These are phyloP conservation scores for Artemisia tridentata DNA, from an alignment of 129 eudicot genomes.

Conservation along the genomic window DNA sequence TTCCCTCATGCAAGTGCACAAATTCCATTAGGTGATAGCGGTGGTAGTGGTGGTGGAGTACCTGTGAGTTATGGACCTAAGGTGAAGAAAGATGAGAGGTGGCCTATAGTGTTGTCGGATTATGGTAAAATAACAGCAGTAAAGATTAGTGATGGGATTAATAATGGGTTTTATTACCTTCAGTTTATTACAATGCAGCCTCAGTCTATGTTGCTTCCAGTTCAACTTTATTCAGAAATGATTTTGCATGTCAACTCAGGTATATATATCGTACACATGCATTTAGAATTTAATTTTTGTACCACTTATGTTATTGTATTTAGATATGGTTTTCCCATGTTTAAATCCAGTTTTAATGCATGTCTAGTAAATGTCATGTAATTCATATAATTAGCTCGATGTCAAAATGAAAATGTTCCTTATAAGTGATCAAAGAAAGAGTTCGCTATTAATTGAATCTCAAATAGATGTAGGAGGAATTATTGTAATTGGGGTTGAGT, in stretches of 20 bases:
- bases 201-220: constrained; percentile 61
- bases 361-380: neutral
- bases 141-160: constrained; percentile 35
- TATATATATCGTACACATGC: constrained; percentile 12
- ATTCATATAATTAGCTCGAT: neutral
- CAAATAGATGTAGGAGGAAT: too few relatives aligned
- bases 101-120: constrained; percentile 40
- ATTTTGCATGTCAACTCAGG: constrained; percentile 74
- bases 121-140: constrained; percentile 59
- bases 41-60: neutral
- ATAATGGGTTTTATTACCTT: constrained; percentile 48
- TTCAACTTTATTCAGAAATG: constrained; percentile 59
- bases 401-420: too few relatives aligned
- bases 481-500: too few relatives aligned
- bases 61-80: constrained; percentile 20
- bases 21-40: neutral
- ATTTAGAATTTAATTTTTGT: neutral
- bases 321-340: neutral
- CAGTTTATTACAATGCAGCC: constrained; percentile 67
- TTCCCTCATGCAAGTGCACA: constrained; percentile 17
- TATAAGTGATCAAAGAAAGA: too few relatives aligned
- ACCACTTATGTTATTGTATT: neutral
- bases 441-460: too few relatives aligned
- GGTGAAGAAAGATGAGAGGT: constrained; percentile 51
- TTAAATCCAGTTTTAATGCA: neutral